phyloP scores from a whole-genome alignment of 306 rosid species.

The Corylus heterophylla region DNA sequence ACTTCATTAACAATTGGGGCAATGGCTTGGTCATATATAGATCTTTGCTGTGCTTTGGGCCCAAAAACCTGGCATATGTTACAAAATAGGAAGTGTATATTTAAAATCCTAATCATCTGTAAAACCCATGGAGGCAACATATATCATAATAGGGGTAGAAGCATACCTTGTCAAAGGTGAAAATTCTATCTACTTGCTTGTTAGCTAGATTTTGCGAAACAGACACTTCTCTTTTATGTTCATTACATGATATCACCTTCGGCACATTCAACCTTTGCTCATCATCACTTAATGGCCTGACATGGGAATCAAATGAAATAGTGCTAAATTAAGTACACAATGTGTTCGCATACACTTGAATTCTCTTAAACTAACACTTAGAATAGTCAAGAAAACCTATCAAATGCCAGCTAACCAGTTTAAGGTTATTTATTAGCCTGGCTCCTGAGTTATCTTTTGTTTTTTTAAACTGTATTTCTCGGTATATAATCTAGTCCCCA shows the following conservation, averaged over 20 bases:
- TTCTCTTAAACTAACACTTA: not conserved
- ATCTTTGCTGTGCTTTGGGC: conserved; percentile 85
- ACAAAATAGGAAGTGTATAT: not conserved
- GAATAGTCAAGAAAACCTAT: not conserved
- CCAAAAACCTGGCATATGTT: conserved; percentile 71
- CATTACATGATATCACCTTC: conserved; percentile 74
- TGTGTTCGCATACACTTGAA: not conserved
- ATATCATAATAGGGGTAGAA: conserved; percentile 2
- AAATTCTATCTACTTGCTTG: conserved; percentile 82
- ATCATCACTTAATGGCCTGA: conserved; percentile 83
- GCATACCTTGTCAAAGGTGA: conserved; percentile 86
- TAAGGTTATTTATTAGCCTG: too few relatives aligned
- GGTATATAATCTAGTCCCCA: not conserved
- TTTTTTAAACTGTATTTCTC: not conserved
- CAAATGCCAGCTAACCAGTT: not conserved
- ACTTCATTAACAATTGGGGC: conserved; percentile 91
- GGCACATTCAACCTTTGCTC: conserved; percentile 60
- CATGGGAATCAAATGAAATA: conserved; percentile 8
- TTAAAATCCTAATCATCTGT: not conserved
- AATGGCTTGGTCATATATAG: conserved; percentile 92
- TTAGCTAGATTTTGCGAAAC: conserved; percentile 76
- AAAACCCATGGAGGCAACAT: conserved; percentile 3
- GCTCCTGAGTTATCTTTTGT: too few relatives aligned
- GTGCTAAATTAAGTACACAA: not conserved
- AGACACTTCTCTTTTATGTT: conserved; percentile 77